Percentiles rank a stretch among this genome's conserved stretches.
Evolutionary conservation across 75 land plant genomes (phyloP).

Genomic region (Pinus tabuliformis): DNA sequence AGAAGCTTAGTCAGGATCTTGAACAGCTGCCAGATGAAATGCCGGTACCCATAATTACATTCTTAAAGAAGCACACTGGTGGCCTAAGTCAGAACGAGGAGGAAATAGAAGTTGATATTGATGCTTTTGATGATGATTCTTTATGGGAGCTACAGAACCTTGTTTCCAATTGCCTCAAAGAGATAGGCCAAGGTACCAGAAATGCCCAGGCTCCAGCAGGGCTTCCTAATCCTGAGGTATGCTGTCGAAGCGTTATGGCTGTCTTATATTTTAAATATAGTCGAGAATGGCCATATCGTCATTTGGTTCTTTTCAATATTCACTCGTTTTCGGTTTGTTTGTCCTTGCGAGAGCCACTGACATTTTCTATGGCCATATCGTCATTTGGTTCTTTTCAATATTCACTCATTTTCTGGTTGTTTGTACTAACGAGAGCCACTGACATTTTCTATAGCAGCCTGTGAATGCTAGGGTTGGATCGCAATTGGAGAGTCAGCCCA

Average conservation of each 20-base stretch:
- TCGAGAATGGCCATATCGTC: no score
- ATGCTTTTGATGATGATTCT: slow-evolving; percentile 30
- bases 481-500: neutral
- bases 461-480: neutral
- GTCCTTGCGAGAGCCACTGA: no score
- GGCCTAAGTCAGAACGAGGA: slow-evolving; percentile 22
- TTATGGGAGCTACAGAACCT: slow-evolving; percentile 42
- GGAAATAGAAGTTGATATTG: slow-evolving; percentile 40
- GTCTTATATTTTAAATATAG: no score
- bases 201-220: neutral
- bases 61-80: slow-evolving; percentile 23
- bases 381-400: no score
- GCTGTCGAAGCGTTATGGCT: no score
- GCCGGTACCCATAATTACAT: slow-evolving; percentile 18
- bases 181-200: neutral
- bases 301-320: no score
- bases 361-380: no score
- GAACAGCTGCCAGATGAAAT: slow-evolving; percentile 21
- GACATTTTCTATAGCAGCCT: neutral
- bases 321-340: no score
- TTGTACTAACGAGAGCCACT: neutral
- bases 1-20: slow-evolving; percentile 23
- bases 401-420: no score
- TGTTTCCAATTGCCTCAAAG: slow-evolving; percentile 19
- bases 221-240: neutral